These are phyloP conservation scores for Boletus huronensis DNA, from an alignment of 768 basidiomycete species.

Conservation along the genomic window DNA sequence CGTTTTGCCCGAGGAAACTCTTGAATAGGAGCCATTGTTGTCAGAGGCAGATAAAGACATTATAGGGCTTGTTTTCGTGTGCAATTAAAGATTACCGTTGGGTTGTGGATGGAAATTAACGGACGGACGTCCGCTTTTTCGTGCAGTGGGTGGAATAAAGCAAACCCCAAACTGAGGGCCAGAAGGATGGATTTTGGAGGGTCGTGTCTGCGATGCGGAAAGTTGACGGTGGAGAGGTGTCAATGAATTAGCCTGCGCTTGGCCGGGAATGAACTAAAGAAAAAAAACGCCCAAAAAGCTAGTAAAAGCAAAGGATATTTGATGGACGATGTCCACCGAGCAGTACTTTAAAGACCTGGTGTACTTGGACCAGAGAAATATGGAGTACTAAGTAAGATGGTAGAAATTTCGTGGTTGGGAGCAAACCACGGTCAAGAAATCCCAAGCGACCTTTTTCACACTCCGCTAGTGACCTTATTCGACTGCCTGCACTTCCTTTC, in stretches of 20 bases:
- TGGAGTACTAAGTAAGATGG: constrained; percentile 38
- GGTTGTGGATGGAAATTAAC: constrained; percentile 36
- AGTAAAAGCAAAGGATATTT: constrained; percentile 30
- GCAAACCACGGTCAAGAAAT: constrained; percentile 22
- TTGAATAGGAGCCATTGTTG: constrained; percentile 77
- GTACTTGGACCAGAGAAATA: constrained; percentile 36
- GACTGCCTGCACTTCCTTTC: constrained; percentile 14
- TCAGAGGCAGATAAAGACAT: constrained; percentile 90
- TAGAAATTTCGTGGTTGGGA: constrained; percentile 33
- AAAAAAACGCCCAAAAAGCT: constrained; percentile 14
- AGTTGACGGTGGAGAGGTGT: constrained; percentile 21
- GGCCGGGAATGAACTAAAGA: constrained; percentile 25
- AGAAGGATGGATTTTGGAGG: constrained; percentile 17
- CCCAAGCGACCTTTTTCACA: constrained; percentile 32
- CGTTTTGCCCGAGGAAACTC: constrained; percentile 83
- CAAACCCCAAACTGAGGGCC: constrained; percentile 14
- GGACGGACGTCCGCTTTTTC: constrained; percentile 31
- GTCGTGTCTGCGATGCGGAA: constrained; percentile 31
- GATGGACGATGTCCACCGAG: constrained; percentile 30
- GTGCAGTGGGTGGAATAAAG: constrained; percentile 29
- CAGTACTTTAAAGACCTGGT: constrained; percentile 34
- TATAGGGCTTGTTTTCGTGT: constrained; percentile 56
- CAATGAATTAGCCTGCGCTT: constrained; percentile 32
- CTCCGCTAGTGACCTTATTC: constrained; percentile 26
- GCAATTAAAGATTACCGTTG: constrained; percentile 78